Conservation (phyloP, 768 basidiomycete species). For the Phlegmacium glaucopus region DNA sequence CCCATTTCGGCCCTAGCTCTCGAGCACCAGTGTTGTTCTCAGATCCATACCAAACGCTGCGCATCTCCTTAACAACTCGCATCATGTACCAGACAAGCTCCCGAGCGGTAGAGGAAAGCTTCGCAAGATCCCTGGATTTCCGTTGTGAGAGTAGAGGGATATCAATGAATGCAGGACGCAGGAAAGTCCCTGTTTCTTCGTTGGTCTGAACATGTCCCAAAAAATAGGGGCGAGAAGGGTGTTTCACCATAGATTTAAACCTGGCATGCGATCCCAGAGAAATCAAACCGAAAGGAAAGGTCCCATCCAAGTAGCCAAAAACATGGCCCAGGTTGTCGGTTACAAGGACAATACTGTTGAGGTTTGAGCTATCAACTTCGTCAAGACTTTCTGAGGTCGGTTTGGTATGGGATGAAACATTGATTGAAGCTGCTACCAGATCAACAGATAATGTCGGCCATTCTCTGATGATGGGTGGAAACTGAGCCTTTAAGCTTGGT, state of each 20-base stretch:
- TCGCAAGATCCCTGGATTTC: slow-evolving; percentile 65
- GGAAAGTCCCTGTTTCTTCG: slow-evolving; percentile 23
- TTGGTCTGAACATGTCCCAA: slow-evolving; percentile 39
- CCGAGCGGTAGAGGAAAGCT: slow-evolving; percentile 62
- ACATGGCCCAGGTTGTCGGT: slow-evolving; percentile 56
- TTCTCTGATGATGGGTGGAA: slow-evolving; percentile 56
- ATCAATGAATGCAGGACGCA: slow-evolving; percentile 45
- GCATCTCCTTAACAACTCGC: slow-evolving; percentile 72
- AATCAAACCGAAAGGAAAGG: slow-evolving; percentile 64
- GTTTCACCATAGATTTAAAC: slow-evolving; percentile 43
- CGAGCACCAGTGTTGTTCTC: slow-evolving; percentile 64
- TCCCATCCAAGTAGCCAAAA: slow-evolving; percentile 72
- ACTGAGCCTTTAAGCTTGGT: slow-evolving; percentile 34
- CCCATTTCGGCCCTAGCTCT: slow-evolving; percentile 72
- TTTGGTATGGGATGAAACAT: slow-evolving; percentile 36
- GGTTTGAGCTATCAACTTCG: slow-evolving; percentile 48
- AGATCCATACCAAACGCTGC: slow-evolving; percentile 67
- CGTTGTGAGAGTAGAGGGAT: slow-evolving; percentile 56
- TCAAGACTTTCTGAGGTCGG: slow-evolving; percentile 31
- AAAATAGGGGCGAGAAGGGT: slow-evolving; percentile 43
- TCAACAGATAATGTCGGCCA: slow-evolving; percentile 70
- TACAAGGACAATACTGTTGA: slow-evolving; percentile 63
- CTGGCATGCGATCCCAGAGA: slow-evolving; percentile 29
- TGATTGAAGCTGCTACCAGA: slow-evolving; percentile 58
- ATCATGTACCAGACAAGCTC: slow-evolving; percentile 72